These are phyloP conservation scores for Phytopythium aichiense DNA, from an alignment of 352 stramenopile genomes.

Conservation along the genomic window DNA sequence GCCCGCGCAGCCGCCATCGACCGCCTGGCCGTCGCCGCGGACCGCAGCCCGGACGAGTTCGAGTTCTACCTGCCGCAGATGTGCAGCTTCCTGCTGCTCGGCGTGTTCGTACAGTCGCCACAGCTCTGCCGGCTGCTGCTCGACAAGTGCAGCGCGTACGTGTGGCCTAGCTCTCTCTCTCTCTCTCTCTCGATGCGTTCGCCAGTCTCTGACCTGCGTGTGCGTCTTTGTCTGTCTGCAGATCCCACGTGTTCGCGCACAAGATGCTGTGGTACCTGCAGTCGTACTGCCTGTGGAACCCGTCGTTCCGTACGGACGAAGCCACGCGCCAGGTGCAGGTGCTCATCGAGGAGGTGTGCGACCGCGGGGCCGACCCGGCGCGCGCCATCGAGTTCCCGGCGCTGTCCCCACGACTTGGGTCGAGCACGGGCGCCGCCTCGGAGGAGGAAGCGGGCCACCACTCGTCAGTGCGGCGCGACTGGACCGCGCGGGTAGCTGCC, in stretches of 20 bases:
- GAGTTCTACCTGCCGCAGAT: conserved; percentile 85
- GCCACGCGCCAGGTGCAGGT: conserved; percentile 60
- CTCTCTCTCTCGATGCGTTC: too few species aligned
- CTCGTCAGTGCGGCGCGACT: conserved; percentile 13
- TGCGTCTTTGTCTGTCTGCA: conserved; percentile 11
- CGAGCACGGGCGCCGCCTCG: conserved; percentile 12
- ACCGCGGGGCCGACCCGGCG: conserved; percentile 44
- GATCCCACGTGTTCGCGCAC: conserved; percentile 82
- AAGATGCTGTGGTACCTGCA: conserved; percentile 84
- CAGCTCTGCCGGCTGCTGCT: conserved; percentile 66
- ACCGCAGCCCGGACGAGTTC: conserved; percentile 59
- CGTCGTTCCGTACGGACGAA: conserved; percentile 47
- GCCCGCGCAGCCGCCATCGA: conserved; percentile 34
- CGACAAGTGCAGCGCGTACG: conserved; percentile 74
- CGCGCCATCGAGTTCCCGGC: conserved; percentile 35
- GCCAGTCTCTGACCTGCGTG: neutral
- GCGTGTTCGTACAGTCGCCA: conserved; percentile 56
- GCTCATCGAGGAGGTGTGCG: conserved; percentile 75
- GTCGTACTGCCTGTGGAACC: conserved; percentile 71
- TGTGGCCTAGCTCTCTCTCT: neutral
- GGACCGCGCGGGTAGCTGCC: conserved; percentile 10
- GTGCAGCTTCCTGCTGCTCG: conserved; percentile 78
- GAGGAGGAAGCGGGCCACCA: conserved; percentile 19
- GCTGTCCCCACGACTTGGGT: neutral
- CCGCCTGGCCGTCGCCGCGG: conserved; percentile 41